phyloP scores from a whole-genome alignment of 106 monocot species.

The Apostasia shenzhenica region DNA sequence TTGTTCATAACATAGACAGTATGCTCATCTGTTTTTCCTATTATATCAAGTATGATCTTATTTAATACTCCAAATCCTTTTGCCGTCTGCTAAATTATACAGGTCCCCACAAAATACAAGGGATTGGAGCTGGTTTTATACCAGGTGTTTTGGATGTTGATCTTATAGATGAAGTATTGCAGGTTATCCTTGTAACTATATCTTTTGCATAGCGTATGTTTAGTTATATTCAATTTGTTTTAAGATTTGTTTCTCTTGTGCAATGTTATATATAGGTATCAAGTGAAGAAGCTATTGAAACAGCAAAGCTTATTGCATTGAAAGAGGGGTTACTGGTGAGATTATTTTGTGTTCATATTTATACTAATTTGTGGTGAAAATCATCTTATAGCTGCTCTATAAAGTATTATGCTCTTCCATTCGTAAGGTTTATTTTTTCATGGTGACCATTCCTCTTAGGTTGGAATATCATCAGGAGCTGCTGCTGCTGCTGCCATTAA shows the following conservation, averaged over 20 bases:
- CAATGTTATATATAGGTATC: conserved; percentile 42
- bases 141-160: conserved; percentile 55
- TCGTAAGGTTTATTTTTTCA: background rate
- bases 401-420: background rate
- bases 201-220: background rate
- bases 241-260: background rate
- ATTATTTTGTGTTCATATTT: background rate
- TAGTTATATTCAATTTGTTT: background rate
- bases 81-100: conserved; percentile 1
- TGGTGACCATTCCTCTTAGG: conserved; percentile 24
- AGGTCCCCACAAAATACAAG: conserved; percentile 67
- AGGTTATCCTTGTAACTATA: conserved; percentile 21
- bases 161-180: conserved; percentile 60
- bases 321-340: conserved; percentile 90
- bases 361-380: background rate
- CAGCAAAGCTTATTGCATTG: conserved; percentile 70
- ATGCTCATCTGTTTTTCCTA: no score
- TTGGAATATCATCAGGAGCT: conserved; percentile 87
- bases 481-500: conserved; percentile 78
- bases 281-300: conserved; percentile 84
- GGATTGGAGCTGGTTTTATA: conserved; percentile 75
- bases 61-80: no score
- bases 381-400: background rate
- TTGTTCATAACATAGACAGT: no score
- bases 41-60: no score